Evolutionary conservation across 106 monocot species (phyloP).

Genomic region (Allium sativum): DNA sequence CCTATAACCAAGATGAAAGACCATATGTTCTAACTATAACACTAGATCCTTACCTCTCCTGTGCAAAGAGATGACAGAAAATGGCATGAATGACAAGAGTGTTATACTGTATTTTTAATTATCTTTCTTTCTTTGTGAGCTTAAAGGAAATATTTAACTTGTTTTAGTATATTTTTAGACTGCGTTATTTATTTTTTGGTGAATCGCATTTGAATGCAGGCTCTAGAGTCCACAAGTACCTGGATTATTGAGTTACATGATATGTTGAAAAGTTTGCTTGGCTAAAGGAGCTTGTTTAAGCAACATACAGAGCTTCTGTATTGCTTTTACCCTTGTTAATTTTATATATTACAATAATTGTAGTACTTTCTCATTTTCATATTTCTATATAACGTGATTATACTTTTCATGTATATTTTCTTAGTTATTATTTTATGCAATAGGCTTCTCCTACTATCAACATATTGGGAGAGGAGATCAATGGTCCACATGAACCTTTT

Average conservation of each 20-base stretch:
- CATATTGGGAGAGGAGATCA: slow-evolving; percentile 45
- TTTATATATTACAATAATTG: background rate
- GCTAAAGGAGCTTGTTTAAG: slow-evolving; percentile 74
- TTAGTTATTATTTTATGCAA: background rate
- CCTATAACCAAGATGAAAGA: no score
- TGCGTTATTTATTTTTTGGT: background rate
- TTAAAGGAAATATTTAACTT: no score
- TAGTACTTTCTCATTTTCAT: slow-evolving; percentile 7
- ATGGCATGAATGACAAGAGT: no score
- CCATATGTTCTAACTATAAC: no score
- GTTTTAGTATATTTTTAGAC: no score
- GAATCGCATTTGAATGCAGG: slow-evolving; percentile 30
- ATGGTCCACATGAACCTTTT: slow-evolving; percentile 14
- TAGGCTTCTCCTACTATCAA: slow-evolving; percentile 67
- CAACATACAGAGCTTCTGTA: slow-evolving; percentile 89
- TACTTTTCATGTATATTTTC: background rate
- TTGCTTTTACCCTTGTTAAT: no score
- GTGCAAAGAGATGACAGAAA: no score
- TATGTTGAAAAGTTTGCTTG: slow-evolving; percentile 58
- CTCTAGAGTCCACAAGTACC: slow-evolving; percentile 81
- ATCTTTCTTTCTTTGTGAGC: no score
- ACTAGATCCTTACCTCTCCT: no score
- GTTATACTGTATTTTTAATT: no score
- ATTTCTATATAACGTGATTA: background rate
- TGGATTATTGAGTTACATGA: slow-evolving; percentile 72